Evolutionary conservation across 2,329 filamentous ascomycete species (phyloP), one percentile per base, ranked within the genome.

Genomic region (Fusarium azukiicola): DNA sequence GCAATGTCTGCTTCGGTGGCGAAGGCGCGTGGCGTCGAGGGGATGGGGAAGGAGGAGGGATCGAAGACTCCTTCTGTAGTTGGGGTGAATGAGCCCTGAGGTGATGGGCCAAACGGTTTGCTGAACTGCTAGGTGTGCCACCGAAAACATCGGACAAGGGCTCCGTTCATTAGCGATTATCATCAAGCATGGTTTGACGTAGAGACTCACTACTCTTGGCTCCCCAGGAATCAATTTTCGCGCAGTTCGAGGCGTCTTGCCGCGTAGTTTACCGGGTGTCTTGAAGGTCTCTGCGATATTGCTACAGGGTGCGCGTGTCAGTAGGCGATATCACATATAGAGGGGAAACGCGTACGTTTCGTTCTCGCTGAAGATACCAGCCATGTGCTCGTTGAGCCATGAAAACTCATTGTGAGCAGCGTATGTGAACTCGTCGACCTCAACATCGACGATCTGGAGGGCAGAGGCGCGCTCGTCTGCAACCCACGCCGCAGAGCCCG

Each of bases 351-450:
- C 85, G 84, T 93, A 99, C 98, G 97, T 93, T 88, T 97, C 94
- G 84, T 97, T 96, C 82, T 95, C 94, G 83, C 94, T 95, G 86
- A 99, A 98, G 84, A 99, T 96, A 78, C 98, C 96, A 67, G 94
- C 94, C 97, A 99, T 99, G 87, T 99, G 98, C 89, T 99, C 98
- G 84, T 99, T 99, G 82, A 99, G 91, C 98, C 98, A 99, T 86
- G 99, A 97, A 84, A 99, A 90, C 87, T 99, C 98, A 88, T 99
- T 98, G 74, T 96, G 94, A 77, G 96, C 97, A 42, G 97, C 96
- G 88, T 96, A 99, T 56, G 96, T 94, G 84, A 99, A 98, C 88
- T 99, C 98, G 81, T 99, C 97, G 71, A 96, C 93, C 87, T 99
- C 98, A 72, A 96, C 93, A 63, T 95, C 92, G 21, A 96, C 92